These are phyloP conservation scores for Citrullus mucosospermus DNA, from an alignment of 306 rosid genomes.

Conservation along the genomic window DNA sequence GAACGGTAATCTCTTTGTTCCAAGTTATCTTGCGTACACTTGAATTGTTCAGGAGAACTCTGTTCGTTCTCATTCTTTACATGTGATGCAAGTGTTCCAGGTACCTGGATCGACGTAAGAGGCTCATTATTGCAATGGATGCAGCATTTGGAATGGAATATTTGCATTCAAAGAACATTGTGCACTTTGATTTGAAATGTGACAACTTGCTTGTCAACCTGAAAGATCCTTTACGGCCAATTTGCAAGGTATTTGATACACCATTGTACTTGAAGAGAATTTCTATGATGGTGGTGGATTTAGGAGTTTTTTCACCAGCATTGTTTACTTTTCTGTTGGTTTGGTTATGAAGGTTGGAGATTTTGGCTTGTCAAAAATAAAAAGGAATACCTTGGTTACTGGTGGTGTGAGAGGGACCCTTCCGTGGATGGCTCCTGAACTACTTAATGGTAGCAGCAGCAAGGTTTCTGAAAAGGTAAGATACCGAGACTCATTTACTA, in stretches of 20 bases:
- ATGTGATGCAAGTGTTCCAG: conserved; percentile 22
- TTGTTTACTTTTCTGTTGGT: background rate
- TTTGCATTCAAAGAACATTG: conserved; percentile 75
- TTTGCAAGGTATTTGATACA: conserved; percentile 64
- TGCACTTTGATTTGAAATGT: conserved; percentile 85
- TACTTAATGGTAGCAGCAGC: conserved; percentile 79
- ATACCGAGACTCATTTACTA: background rate
- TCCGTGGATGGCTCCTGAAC: conserved; percentile 96
- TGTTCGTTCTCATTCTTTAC: conserved; percentile 7
- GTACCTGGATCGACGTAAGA: conserved; percentile 76
- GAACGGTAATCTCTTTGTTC: conserved; percentile 42
- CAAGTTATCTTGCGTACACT: conserved; percentile 3
- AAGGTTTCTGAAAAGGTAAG: conserved; percentile 87
- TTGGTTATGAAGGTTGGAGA: conserved; percentile 60
- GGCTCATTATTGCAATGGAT: conserved; percentile 86
- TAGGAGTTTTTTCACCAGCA: background rate
- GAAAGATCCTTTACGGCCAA: conserved; percentile 72
- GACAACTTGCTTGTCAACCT: conserved; percentile 86
- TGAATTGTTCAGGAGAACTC: background rate
- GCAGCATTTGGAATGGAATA: conserved; percentile 97
- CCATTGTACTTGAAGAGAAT: background rate
- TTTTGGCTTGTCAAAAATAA: conserved; percentile 87
- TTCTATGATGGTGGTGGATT: background rate
- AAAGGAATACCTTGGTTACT: conserved; percentile 71
- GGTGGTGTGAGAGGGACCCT: conserved; percentile 87